A percentile compares a stretch with the other conserved stretches of the same genome.
Conservation (phyloP, 1,284 basidiomycete species). For the Malassezia slooffiae region DNA sequence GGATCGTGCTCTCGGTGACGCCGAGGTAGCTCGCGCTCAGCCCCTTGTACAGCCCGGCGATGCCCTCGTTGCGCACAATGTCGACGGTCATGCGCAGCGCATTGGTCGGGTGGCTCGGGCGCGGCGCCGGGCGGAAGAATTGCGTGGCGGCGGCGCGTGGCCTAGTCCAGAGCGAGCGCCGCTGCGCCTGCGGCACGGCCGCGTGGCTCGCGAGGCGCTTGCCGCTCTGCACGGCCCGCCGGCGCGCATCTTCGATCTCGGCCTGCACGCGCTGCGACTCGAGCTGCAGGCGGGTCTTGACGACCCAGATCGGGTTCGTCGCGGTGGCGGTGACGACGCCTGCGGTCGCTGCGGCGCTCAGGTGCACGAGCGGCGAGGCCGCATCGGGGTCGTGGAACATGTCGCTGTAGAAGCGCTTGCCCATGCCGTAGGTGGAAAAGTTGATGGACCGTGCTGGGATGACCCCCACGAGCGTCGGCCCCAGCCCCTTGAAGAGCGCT, state of each 20-base stretch:
- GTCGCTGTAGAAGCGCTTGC: slow-evolving; percentile 78
- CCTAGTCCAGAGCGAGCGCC: slow-evolving; percentile 1
- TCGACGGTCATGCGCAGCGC: slow-evolving; percentile 58
- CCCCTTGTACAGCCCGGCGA: slow-evolving; percentile 85
- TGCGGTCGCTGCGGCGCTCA: slow-evolving; percentile 72
- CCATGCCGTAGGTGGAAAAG: slow-evolving; percentile 96
- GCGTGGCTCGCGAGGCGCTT: too few species aligned
- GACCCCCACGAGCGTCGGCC: slow-evolving; percentile 85
- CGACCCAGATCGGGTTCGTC: slow-evolving; percentile 97
- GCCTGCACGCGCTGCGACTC: slow-evolving; percentile 22
- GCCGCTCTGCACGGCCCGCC: background rate
- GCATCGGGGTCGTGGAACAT: slow-evolving; percentile 61
- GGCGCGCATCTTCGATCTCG: background rate
- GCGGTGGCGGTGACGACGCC: slow-evolving; percentile 70
- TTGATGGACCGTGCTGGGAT: slow-evolving; percentile 84
- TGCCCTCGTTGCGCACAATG: slow-evolving; percentile 71
- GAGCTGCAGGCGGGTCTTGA: slow-evolving; percentile 87
- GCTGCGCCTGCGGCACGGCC: too few species aligned
- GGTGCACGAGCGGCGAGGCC: slow-evolving; percentile 76
- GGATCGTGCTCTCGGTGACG: slow-evolving; percentile 90
- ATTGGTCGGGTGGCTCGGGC: slow-evolving; percentile 48
- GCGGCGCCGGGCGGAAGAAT: slow-evolving; percentile 28
- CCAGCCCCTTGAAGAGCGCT: slow-evolving; percentile 87
- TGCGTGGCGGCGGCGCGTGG: slow-evolving; percentile 11
- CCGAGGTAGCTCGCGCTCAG: slow-evolving; percentile 88